Percentiles rank a stretch among this genome's conserved stretches.
phyloP scores from a whole-genome alignment of 2,329 filamentous ascomycete genomes.

The Colletotrichum lini region DNA sequence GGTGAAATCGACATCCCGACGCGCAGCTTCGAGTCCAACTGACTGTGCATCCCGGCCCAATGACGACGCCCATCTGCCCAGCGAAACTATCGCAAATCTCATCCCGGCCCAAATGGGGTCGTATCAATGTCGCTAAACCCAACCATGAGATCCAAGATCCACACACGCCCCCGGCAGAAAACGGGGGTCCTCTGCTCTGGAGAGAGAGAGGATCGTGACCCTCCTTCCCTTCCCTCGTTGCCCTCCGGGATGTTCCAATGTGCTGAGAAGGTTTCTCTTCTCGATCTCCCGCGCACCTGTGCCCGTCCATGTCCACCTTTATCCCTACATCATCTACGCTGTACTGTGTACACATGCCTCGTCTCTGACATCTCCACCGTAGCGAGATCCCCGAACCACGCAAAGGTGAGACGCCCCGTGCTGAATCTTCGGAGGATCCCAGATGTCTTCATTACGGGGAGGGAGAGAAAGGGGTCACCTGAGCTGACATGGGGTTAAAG shows the following conservation, averaged over 20 bases:
- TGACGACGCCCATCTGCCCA: conserved; percentile 1
- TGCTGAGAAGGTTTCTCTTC: conserved; percentile 21
- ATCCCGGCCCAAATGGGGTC: conserved; percentile 5
- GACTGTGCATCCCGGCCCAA: background rate
- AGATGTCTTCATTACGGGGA: conserved; percentile 1
- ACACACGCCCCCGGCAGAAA: conserved; percentile 22
- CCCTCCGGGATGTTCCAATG: conserved; percentile 22
- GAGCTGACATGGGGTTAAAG: conserved; percentile 14
- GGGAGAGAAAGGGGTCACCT: background rate
- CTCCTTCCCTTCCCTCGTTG: background rate
- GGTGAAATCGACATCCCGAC: too few species aligned
- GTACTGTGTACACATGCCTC: background rate
- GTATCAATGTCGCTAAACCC: conserved; percentile 23
- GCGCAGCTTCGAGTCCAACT: background rate
- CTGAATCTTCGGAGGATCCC: background rate
- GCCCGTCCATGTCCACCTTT: conserved; percentile 19
- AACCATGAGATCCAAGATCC: conserved; percentile 1
- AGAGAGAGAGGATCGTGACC: conserved; percentile 32
- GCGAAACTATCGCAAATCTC: background rate
- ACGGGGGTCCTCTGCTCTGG: conserved; percentile 6
- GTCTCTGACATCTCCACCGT: conserved; percentile 17
- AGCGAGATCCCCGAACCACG: conserved; percentile 12
- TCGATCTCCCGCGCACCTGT: conserved; percentile 23
- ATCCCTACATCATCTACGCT: conserved; percentile 32
- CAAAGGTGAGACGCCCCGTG: conserved; percentile 21